These are phyloP conservation scores for Candida tibetensis DNA, from an alignment of 805 yeast genomes.

Conservation along the genomic window DNA sequence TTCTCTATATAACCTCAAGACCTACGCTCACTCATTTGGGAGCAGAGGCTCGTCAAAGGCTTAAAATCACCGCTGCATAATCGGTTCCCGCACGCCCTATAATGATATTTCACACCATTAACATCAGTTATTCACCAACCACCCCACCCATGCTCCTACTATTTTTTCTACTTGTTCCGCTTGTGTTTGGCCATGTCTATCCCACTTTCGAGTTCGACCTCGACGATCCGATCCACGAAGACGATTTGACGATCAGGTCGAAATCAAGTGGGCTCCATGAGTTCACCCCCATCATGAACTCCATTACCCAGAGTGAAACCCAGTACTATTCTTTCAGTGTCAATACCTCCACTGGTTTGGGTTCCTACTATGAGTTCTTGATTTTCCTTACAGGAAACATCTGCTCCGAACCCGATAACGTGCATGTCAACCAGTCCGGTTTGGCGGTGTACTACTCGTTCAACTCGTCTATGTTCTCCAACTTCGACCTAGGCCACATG, in stretches of 20 bases:
- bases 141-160: neutral
- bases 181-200: conserved; percentile 9
- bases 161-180: conserved; percentile 1
- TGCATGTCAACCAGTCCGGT: conserved; percentile 21
- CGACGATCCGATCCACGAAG: conserved; percentile 9
- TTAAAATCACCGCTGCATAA: too few species aligned
- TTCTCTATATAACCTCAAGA: too few species aligned
- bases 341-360: conserved; percentile 44
- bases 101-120: neutral
- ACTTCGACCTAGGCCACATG: conserved; percentile 30
- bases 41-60: too few species aligned
- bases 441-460: conserved; percentile 40
- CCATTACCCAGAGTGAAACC: conserved; percentile 35
- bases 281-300: conserved; percentile 34
- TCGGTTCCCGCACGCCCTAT: too few species aligned
- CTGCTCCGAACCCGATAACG: conserved; percentile 30
- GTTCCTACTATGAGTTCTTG: conserved; percentile 45
- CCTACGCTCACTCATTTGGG: too few species aligned
- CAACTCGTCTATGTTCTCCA: conserved; percentile 30
- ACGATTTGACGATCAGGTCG: neutral
- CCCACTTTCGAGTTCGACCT: conserved; percentile 14
- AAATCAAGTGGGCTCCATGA: conserved; percentile 31
- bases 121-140: neutral
- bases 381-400: conserved; percentile 52
- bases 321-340: conserved; percentile 45